phyloP scores from a whole-genome alignment of 192 early-diverging fungal genomes.

The Umbelopsis sp. region DNA sequence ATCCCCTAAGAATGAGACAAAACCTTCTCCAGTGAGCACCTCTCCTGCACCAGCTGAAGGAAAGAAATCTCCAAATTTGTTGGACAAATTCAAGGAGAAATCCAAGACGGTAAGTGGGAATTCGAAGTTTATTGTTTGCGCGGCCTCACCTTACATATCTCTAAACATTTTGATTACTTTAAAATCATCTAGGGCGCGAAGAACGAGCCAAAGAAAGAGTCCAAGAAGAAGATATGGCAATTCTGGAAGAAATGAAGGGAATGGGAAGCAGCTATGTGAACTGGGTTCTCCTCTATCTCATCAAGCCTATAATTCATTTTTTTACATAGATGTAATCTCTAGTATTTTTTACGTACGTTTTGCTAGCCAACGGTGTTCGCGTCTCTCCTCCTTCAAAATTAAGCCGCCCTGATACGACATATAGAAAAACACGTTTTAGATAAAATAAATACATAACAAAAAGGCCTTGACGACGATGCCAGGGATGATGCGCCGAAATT shows the following conservation, averaged over 20 bases:
- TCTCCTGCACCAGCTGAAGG: neutral
- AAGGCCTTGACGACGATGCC: too few relatives aligned
- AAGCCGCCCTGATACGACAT: too few relatives aligned
- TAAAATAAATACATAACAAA: too few relatives aligned
- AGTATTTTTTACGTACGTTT: too few relatives aligned
- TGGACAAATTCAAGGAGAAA: conserved; percentile 27
- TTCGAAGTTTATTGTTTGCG: neutral
- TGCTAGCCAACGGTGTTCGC: too few relatives aligned
- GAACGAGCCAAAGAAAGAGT: conserved; percentile 20
- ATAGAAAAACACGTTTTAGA: too few relatives aligned
- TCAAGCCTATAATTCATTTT: neutral
- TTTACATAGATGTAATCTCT: too few relatives aligned
- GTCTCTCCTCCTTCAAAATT: too few relatives aligned
- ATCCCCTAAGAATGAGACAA: neutral
- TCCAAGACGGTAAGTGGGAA: conserved; percentile 7
- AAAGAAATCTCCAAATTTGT: conserved; percentile 5
- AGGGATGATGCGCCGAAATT: too few relatives aligned
- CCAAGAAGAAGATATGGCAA: conserved; percentile 29
- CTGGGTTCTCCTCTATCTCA: neutral
- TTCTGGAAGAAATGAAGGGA: conserved; percentile 26
- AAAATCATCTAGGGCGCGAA: neutral
- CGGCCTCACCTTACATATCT: neutral
- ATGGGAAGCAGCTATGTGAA: too few relatives aligned
- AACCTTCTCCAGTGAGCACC: neutral
- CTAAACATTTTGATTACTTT: neutral